These are phyloP conservation scores for Blastobotrys apis DNA, from an alignment of 1,139 yeast species.

Conservation along the genomic window DNA sequence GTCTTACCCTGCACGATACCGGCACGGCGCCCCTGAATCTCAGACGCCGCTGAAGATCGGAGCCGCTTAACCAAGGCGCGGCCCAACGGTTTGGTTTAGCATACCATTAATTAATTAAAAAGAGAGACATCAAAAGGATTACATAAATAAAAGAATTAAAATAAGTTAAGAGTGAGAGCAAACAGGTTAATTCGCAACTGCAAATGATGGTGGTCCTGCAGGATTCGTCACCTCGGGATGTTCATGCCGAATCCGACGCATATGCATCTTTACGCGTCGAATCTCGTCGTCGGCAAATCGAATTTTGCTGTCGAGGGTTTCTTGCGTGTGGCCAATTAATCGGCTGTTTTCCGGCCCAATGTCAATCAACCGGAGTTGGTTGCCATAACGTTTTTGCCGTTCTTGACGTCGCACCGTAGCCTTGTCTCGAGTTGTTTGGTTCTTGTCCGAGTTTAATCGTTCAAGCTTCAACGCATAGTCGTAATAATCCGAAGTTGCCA, in stretches of 20 bases:
- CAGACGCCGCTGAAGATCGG: too few relatives aligned
- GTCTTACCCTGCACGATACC: too few relatives aligned
- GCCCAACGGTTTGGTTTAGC: too few relatives aligned
- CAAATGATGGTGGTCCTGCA: neutral
- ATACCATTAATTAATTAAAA: neutral
- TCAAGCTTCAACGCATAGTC: constrained; percentile 14
- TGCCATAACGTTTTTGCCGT: neutral
- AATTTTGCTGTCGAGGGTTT: constrained; percentile 37
- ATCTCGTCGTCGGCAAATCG: constrained; percentile 47
- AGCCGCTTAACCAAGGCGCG: too few relatives aligned
- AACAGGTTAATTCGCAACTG: too few relatives aligned
- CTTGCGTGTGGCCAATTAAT: constrained; percentile 17
- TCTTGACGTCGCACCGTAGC: constrained; percentile 2
- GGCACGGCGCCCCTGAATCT: too few relatives aligned
- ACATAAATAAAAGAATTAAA: neutral
- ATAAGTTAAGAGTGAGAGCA: too few relatives aligned
- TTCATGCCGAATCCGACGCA: constrained; percentile 6
- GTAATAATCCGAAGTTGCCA: constrained; percentile 11
- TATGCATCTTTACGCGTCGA: constrained; percentile 28
- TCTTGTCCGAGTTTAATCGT: constrained; percentile 8
- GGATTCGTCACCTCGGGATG: constrained; percentile 2
- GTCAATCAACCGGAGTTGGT: constrained; percentile 3
- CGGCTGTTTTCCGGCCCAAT: constrained; percentile 13
- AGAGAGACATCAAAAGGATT: too few relatives aligned
- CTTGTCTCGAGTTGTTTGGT: constrained; percentile 11